A percentile compares a stretch with the other conserved stretches of the same genome.
Conservation (phyloP, 495 filamentous ascomycete genomes). For the Penicillium argentinense region DNA sequence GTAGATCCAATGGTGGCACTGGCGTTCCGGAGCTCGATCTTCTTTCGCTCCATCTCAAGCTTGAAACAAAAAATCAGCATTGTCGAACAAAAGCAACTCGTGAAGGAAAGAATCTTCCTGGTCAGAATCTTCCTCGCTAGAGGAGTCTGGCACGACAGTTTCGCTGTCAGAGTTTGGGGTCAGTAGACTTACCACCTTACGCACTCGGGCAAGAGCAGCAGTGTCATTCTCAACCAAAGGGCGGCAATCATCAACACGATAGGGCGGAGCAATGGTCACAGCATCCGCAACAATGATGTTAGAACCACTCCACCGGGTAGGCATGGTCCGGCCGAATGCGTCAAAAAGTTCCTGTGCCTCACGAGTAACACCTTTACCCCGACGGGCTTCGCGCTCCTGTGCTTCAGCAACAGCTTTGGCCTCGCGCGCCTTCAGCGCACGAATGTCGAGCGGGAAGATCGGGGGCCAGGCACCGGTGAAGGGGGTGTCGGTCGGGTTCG, state of each 20-base stretch:
- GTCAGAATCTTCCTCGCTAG: too few relatives aligned
- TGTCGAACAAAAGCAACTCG: too few relatives aligned
- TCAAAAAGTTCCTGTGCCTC: constrained; percentile 73
- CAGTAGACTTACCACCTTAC: constrained; percentile 68
- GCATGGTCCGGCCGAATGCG: constrained; percentile 61
- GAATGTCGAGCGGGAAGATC: constrained; percentile 50
- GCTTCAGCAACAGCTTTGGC: constrained; percentile 52
- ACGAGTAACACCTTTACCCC: constrained; percentile 61
- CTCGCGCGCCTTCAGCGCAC: constrained; percentile 54
- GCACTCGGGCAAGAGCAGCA: constrained; percentile 55
- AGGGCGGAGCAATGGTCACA: constrained; percentile 62
- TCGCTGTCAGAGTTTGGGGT: too few relatives aligned
- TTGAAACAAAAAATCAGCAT: constrained; percentile 10
- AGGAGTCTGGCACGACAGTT: too few relatives aligned
- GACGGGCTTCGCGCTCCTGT: constrained; percentile 52
- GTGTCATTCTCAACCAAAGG: constrained; percentile 48
- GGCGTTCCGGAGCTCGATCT: constrained; percentile 48
- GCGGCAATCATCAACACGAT: constrained; percentile 58
- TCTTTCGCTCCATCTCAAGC: constrained; percentile 53
- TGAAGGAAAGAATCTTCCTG: too few relatives aligned
- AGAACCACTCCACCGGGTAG: constrained; percentile 60
- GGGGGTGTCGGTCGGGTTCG: constrained; percentile 39
- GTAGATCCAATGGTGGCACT: constrained; percentile 42
- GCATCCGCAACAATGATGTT: constrained; percentile 64
- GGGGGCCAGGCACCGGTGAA: constrained; percentile 42